These are phyloP conservation scores for Diaporthe vexans DNA, from an alignment of 2,329 filamentous ascomycete species.

Conservation along the genomic window DNA sequence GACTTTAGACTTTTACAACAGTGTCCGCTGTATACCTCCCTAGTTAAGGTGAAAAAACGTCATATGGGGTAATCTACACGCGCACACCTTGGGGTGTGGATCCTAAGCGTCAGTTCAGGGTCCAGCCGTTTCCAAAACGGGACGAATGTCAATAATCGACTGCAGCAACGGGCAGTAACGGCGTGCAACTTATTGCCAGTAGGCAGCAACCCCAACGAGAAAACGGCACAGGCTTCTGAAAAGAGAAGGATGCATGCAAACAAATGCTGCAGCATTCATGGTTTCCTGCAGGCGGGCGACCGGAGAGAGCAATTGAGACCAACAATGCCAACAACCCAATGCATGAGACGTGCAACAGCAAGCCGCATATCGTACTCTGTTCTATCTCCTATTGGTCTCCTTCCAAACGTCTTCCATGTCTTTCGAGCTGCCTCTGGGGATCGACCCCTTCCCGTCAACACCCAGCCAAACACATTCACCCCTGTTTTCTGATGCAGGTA, in stretches of 20 bases:
- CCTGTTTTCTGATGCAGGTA: neutral
- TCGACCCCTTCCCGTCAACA: neutral
- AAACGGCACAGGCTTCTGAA: neutral
- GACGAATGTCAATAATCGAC: slow-evolving; percentile 7
- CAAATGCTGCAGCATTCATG: neutral
- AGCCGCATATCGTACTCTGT: too few species aligned
- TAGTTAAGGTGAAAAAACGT: slow-evolving; percentile 32
- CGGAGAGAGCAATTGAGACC: neutral
- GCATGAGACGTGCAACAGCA: too few species aligned
- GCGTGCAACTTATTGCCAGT: too few species aligned
- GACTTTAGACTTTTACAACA: too few species aligned
- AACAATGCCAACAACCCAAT: neutral
- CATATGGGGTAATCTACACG: slow-evolving; percentile 11
- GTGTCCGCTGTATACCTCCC: too few species aligned
- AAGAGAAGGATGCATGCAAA: neutral
- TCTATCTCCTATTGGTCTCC: neutral
- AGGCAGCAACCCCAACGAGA: neutral
- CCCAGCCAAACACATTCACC: neutral
- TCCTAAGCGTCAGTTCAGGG: neutral
- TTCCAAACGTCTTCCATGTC: neutral
- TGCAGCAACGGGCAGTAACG: neutral
- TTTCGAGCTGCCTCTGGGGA: neutral
- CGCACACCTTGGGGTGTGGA: slow-evolving; percentile 29
- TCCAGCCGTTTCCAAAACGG: slow-evolving; percentile 9
- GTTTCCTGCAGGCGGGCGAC: neutral